phyloP scores from a whole-genome alignment of 331 rosid genomes.

The Arachis monticola region DNA sequence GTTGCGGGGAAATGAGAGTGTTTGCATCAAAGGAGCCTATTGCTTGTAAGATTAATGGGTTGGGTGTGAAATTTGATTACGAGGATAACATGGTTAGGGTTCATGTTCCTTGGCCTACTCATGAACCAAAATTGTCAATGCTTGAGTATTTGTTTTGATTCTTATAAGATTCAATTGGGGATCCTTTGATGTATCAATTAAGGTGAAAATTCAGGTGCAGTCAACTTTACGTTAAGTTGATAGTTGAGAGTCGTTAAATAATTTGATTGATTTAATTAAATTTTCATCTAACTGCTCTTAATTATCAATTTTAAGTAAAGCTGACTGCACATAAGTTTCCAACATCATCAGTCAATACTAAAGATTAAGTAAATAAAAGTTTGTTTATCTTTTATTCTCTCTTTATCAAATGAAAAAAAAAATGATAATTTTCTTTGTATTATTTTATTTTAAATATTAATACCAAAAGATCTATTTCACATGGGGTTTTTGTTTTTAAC shows the following conservation, averaged over 20 bases:
- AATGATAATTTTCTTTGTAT: no score
- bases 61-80: constrained; percentile 50
- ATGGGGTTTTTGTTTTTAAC: no score
- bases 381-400: not conserved
- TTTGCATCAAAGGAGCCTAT: constrained; percentile 62
- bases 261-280: no score
- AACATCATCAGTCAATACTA: not conserved
- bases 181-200: not conserved
- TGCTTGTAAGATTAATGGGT: constrained; percentile 61
- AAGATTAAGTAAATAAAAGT: not conserved
- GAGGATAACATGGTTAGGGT: constrained; percentile 55
- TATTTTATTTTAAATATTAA: no score
- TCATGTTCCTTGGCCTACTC: constrained; percentile 58
- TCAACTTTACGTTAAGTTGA: no score
- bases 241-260: no score
- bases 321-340: no score
- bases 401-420: not conserved
- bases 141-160: constrained; percentile 61
- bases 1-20: constrained; percentile 64
- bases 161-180: not conserved
- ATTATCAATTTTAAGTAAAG: no score
- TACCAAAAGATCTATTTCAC: no score
- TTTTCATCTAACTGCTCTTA: no score
- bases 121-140: constrained; percentile 21
- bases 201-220: no score